Evolutionary conservation across 495 filamentous ascomycete genomes (phyloP).

Genomic region (Elaphomyces granulatus): DNA sequence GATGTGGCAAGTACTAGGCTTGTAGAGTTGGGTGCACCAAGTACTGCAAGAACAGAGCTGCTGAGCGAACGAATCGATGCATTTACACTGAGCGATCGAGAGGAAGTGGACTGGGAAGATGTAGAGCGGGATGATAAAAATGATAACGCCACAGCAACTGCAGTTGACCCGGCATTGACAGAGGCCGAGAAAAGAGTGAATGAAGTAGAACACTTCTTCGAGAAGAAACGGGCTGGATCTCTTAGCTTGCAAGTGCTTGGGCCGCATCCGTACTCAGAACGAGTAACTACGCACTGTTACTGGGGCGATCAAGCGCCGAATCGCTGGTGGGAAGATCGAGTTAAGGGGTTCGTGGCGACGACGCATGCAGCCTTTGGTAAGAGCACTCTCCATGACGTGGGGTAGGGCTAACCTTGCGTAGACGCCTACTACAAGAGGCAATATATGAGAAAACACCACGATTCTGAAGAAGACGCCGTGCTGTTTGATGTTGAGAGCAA

Average conservation of each 20-base stretch:
- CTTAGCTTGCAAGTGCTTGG: no score
- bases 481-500: background rate
- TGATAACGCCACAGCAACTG: background rate
- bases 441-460: background rate
- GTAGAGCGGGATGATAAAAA: background rate
- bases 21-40: background rate
- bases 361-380: no score
- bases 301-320: no score
- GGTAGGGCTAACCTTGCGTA: background rate
- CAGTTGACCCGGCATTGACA: no score
- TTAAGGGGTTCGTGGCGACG: no score
- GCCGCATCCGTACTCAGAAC: no score
- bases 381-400: background rate
- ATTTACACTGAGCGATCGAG: background rate
- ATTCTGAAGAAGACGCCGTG: background rate
- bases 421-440: background rate
- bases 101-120: background rate
- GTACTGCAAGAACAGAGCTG: background rate
- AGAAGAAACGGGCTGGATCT: background rate
- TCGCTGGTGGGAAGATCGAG: no score
- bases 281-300: no score
- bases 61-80: constrained; percentile 1
- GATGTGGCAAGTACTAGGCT: constrained; percentile 1
- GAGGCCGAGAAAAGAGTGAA: no score
- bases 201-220: background rate